Evolutionary conservation across 78 protist genomes (phyloP).

Genomic region (Speleostelium caveatum): DNA sequence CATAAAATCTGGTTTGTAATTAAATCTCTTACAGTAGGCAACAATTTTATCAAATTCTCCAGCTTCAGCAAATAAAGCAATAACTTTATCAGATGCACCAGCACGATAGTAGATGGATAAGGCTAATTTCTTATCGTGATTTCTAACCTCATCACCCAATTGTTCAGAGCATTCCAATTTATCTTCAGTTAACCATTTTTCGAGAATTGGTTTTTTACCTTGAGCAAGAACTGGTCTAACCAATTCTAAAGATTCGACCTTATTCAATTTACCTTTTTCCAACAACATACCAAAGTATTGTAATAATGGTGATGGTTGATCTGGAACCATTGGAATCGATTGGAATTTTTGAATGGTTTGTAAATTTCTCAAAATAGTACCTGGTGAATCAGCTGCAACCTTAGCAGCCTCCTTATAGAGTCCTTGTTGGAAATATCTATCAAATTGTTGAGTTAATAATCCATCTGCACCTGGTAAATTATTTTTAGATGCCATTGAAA

Average conservation of each 20-base stretch:
- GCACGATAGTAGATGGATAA: slow-evolving; percentile 95
- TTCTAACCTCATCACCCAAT: slow-evolving; percentile 96
- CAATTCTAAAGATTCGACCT: slow-evolving; percentile 96
- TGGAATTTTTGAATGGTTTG: slow-evolving; percentile 95
- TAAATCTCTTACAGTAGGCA: slow-evolving; percentile 92
- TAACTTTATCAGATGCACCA: slow-evolving; percentile 89
- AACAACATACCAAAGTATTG: slow-evolving; percentile 96
- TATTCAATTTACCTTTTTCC: slow-evolving; percentile 95
- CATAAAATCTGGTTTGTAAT: slow-evolving; percentile 90
- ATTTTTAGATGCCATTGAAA: slow-evolving; percentile 93
- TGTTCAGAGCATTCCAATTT: slow-evolving; percentile 98
- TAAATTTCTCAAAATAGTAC: slow-evolving; percentile 90
- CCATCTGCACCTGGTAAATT: slow-evolving; percentile 97
- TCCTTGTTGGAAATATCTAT: slow-evolving; percentile 81
- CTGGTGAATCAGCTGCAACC: slow-evolving; percentile 95
- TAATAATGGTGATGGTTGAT: slow-evolving; percentile 92
- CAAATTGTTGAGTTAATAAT: slow-evolving; percentile 91
- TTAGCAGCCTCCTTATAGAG: slow-evolving; percentile 94
- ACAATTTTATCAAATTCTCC: slow-evolving; percentile 95
- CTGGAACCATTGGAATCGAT: slow-evolving; percentile 79
- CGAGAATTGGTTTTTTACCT: slow-evolving; percentile 91
- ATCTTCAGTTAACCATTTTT: slow-evolving; percentile 97
- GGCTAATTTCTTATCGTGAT: slow-evolving; percentile 85
- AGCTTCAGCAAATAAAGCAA: slow-evolving; percentile 92
- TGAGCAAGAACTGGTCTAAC: slow-evolving; percentile 94